Evolutionary conservation across 495 filamentous ascomycete species (phyloP), one percentile per base, ranked within the genome.

Genomic region (Aspergillus funiculosus): DNA sequence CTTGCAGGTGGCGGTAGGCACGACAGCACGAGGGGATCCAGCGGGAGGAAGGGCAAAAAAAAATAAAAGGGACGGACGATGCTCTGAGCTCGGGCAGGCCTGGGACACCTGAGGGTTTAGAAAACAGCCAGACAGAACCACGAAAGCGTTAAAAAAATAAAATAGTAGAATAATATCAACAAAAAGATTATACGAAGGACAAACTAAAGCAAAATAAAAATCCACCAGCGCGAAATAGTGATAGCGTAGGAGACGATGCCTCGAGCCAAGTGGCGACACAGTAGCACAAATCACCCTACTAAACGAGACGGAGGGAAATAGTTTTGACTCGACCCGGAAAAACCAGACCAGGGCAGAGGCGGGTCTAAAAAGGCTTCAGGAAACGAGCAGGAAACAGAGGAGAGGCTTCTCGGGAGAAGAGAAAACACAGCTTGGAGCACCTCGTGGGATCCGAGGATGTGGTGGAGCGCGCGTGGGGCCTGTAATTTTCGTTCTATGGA

Each of bases 1-100:
- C 68, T 68, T 67, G 72, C 69, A 72, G 72, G 56, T 69, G 64
- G 67, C 62, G 61, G 64, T 58, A 56, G 59, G 57, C 54, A 56
- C 47, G 48, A 57, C 52, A 63, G 63, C 59, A 61, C 60, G 56
- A 67, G 62, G 37, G 42, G 62, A 51, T 58, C 51, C 51, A 52
- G 56, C 49, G 52, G 52, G 48, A 62, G 50, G 43, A 52, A 56
- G 51, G 50, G 27, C n/a, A n/a, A n/a, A n/a, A n/a, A 38, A 38
- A 38, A 22, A 38, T 21, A 38, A 50, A 56, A 58, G 56, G 41
- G 45, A 63, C 46, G 41, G 53, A n/a, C n/a, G n/a, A n/a, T 48
- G 44, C 43, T 50, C 49, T 56, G 53, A 39, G 46, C 53, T 52
- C 41, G 31, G 46, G 46, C 42, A 52, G 42, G 43, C 43, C 47